Conservation (phyloP, 208 protist genomes). For the Vickermania spadyakhi region DNA sequence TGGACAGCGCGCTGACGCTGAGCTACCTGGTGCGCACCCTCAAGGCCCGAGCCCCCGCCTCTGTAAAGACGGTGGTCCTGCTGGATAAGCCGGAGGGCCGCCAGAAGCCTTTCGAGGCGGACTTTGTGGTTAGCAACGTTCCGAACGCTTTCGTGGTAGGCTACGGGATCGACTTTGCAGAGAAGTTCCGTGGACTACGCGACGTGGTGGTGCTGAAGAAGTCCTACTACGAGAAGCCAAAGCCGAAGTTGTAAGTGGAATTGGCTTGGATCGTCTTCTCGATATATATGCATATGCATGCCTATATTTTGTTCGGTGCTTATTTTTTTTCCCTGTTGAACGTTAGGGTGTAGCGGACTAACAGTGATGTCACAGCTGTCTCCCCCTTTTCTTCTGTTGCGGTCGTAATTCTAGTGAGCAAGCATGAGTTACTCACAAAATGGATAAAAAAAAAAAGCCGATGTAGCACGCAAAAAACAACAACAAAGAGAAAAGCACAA, state of each 20-base stretch:
- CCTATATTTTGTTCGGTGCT: background rate
- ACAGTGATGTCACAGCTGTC: too few relatives aligned
- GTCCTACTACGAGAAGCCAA: constrained; percentile 38
- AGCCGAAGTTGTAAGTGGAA: constrained; percentile 4
- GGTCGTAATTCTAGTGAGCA: too few relatives aligned
- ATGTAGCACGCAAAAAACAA: too few relatives aligned
- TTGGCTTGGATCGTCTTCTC: background rate
- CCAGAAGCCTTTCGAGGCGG: constrained; percentile 27
- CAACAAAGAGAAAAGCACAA: too few relatives aligned
- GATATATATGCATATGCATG: background rate
- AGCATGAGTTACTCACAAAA: too few relatives aligned
- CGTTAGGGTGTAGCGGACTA: too few relatives aligned
- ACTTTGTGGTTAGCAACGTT: constrained; percentile 69
- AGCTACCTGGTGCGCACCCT: constrained; percentile 55
- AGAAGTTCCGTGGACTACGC: constrained; percentile 71
- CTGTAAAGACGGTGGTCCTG: constrained; percentile 73
- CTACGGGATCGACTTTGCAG: constrained; percentile 88
- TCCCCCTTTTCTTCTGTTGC: too few relatives aligned
- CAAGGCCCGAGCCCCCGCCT: constrained; percentile 42
- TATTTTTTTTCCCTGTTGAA: background rate
- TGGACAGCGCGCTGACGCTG: constrained; percentile 75
- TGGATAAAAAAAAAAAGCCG: too few relatives aligned
- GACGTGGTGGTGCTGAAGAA: constrained; percentile 64
- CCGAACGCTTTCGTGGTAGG: constrained; percentile 77
- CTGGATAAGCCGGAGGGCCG: constrained; percentile 75